phyloP scores from a whole-genome alignment of 352 stramenopile genomes.

The Aphanomyces invadans region DNA sequence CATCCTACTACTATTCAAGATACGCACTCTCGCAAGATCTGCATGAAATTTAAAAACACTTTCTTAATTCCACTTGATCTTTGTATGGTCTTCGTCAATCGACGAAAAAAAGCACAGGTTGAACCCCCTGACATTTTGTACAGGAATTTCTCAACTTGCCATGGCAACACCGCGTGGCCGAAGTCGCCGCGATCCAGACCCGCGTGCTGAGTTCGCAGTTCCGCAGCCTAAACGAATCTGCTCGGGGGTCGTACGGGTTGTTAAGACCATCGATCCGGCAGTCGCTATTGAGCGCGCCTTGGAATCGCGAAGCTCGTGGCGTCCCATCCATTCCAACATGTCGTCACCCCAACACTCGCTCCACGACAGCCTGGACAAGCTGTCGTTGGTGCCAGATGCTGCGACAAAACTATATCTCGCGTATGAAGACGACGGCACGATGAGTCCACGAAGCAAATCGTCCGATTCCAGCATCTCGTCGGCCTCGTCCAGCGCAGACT shows the following conservation, averaged over 20 bases:
- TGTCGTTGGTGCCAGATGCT: not conserved
- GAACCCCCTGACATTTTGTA: no score
- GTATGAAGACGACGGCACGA: not conserved
- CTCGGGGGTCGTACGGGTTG: not conserved
- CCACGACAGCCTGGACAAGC: not conserved
- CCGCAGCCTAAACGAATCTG: constrained; percentile 3
- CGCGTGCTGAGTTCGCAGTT: not conserved
- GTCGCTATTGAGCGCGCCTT: not conserved
- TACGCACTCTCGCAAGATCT: not conserved
- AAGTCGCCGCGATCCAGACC: not conserved
- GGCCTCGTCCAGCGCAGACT: not conserved
- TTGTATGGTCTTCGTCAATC: not conserved
- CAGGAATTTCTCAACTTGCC: no score
- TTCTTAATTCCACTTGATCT: not conserved
- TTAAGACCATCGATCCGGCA: not conserved
- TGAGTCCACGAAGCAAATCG: not conserved
- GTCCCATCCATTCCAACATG: not conserved
- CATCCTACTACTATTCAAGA: not conserved
- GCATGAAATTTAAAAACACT: not conserved
- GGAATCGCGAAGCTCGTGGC: not conserved
- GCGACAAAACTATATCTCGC: no score
- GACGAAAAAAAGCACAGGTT: not conserved
- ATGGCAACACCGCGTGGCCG: no score
- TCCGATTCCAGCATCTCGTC: not conserved
- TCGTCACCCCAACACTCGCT: not conserved